These are phyloP conservation scores for Elongisporangium senticosum DNA, from an alignment of 352 stramenopile genomes.

Conservation along the genomic window DNA sequence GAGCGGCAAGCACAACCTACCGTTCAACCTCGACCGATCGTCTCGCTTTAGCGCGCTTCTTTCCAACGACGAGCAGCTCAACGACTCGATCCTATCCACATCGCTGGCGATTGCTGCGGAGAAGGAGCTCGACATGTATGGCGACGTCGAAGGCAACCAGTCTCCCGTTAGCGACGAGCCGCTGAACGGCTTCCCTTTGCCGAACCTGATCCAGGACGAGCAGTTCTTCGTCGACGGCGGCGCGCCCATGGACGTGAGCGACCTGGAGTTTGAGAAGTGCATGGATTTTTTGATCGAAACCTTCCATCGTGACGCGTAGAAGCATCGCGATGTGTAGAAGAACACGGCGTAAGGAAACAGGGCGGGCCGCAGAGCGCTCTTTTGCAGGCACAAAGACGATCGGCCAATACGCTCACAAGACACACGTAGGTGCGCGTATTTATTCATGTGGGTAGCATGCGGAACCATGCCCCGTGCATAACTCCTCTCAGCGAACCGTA, in stretches of 20 bases:
- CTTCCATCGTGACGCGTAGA: constrained; percentile 45
- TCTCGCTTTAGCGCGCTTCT: constrained; percentile 68
- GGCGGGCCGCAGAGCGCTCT: constrained; percentile 1
- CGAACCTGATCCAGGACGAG: constrained; percentile 32
- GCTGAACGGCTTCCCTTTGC: constrained; percentile 41
- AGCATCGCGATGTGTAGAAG: background rate
- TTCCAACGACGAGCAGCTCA: constrained; percentile 72
- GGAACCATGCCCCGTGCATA: background rate
- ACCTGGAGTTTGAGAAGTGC: constrained; percentile 75
- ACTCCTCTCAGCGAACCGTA: background rate
- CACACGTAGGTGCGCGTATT: constrained; percentile 8
- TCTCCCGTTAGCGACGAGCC: constrained; percentile 23
- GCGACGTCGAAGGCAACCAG: constrained; percentile 30
- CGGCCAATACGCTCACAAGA: constrained; percentile 1
- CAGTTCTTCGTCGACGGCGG: constrained; percentile 27
- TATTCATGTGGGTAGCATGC: constrained; percentile 4
- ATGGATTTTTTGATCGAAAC: constrained; percentile 80
- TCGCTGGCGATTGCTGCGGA: constrained; percentile 69
- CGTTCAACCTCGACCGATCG: constrained; percentile 65
- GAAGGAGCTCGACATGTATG: constrained; percentile 63
- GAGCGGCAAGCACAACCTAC: constrained; percentile 56
- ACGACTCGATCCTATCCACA: constrained; percentile 72
- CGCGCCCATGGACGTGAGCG: constrained; percentile 36
- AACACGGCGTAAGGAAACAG: constrained; percentile 2
- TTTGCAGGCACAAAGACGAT: constrained; percentile 1